phyloP scores from a whole-genome alignment of 805 yeast species.

The Lachancea thermotolerans region DNA sequence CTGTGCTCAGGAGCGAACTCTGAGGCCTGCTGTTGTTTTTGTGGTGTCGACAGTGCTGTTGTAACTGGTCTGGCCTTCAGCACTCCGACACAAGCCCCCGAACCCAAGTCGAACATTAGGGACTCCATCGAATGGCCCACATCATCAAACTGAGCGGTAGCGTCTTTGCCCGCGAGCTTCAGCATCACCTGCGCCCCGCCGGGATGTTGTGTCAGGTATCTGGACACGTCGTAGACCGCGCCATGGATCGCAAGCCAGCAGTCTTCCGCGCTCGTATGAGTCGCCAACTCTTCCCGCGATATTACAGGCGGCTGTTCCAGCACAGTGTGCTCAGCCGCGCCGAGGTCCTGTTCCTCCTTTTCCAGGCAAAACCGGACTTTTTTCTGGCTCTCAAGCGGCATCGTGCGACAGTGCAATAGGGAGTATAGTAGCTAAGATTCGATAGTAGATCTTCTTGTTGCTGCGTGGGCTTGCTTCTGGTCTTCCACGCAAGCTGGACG shows the following conservation, averaged over 20 bases:
- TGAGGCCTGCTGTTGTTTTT: no score
- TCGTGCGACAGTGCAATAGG: neutral
- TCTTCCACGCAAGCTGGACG: no score
- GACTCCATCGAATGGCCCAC: conserved; percentile 30
- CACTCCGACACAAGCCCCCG: conserved; percentile 46
- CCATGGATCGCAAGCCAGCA: conserved; percentile 23
- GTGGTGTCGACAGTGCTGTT: no score
- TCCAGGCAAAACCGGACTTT: conserved; percentile 4
- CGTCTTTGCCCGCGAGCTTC: conserved; percentile 23
- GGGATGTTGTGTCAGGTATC: conserved; percentile 20
- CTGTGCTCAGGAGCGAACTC: neutral
- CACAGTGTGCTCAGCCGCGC: neutral
- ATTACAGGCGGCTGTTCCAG: conserved; percentile 3
- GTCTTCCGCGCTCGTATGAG: conserved; percentile 14
- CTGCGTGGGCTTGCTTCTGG: no score
- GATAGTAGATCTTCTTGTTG: no score
- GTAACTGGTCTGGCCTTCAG: conserved; percentile 23
- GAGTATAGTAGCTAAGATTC: neutral
- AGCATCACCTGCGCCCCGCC: conserved; percentile 22
- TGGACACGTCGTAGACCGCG: conserved; percentile 19
- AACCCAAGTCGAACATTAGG: conserved; percentile 37
- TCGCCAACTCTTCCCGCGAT: conserved; percentile 13
- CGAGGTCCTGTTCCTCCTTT: neutral
- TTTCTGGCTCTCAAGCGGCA: neutral
- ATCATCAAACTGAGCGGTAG: conserved; percentile 23